Conservation (phyloP, 2,329 filamentous ascomycete species). For the Penicillium olsonii region DNA sequence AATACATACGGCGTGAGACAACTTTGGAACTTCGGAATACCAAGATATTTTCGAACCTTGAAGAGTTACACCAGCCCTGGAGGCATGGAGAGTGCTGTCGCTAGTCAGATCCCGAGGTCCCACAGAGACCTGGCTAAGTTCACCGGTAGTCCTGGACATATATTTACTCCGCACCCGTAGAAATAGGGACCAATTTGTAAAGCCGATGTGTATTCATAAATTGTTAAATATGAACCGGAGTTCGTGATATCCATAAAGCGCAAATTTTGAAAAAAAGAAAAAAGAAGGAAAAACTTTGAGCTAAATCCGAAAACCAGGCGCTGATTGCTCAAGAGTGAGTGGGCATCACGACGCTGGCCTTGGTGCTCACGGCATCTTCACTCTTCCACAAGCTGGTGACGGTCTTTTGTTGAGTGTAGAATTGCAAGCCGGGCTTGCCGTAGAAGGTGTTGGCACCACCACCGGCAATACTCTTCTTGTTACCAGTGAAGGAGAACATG, state of each 20-base stretch:
- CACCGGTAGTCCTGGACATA: background rate
- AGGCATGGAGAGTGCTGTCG: no score
- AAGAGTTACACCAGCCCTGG: no score
- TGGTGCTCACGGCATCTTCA: constrained; percentile 80
- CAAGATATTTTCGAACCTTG: no score
- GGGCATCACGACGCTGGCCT: constrained; percentile 89
- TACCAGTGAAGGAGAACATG: constrained; percentile 67
- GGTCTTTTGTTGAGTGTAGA: constrained; percentile 97
- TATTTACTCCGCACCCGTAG: no score
- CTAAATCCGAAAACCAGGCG: constrained; percentile 2
- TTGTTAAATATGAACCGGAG: background rate
- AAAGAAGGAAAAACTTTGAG: background rate
- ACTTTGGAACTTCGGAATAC: no score
- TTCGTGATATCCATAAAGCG: constrained; percentile 2
- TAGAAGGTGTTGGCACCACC: constrained; percentile 95
- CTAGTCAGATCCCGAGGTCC: no score
- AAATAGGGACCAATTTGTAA: constrained; percentile 6
- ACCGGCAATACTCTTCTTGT: constrained; percentile 89
- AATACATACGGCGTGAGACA: no score
- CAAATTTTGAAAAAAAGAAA: background rate
- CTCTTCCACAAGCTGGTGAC: constrained; percentile 89
- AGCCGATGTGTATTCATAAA: background rate
- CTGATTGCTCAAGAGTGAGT: constrained; percentile 51
- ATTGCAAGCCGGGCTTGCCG: constrained; percentile 85
- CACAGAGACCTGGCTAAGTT: no score